Base-by-base conservation (phyloP, 2,329 filamentous ascomycete genomes). In the Chaetomium strumarium region DNA sequence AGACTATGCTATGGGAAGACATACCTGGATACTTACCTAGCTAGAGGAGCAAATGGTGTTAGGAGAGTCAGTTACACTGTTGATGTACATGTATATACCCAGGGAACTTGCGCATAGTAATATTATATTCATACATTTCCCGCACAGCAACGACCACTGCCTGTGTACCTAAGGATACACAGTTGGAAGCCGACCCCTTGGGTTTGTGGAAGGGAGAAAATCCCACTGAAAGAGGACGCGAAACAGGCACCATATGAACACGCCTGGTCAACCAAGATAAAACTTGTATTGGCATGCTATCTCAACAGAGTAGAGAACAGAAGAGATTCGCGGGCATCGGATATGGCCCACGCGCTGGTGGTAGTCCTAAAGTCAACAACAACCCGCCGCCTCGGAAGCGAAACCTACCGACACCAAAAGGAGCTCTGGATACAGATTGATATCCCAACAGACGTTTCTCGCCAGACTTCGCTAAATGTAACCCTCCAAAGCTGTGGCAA, bases 401-500 rank as follows among this genome's bases (percentile, higher is more conserved):
- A 24, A 24, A 24, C 24, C 24, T 4, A 24, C 24, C 24, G 24
- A 24, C 30, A 42, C 20, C 17, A 47, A 55, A 46, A 30, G 17
- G 41, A 33, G 44, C 31, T 13, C 14, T 29, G 34, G 34, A 41
- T 51, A 51, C 39, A 51, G 38, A 39, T 31, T 37, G 31, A 37
- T 49, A 49, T 16, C 37, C 49, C 44, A 55, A 49, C 53, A 55
- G 17, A 31, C 14, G 39, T 46, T 43, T 40, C 5, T 40, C 51
- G 17, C 40, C 48, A 33, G 36, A 29, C 40, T 30, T 1, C 33
- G 4, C n/a, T 19, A 34, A 20, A 51, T 3, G n/a, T n/a, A n/a
- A n/a, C 46, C 30, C 24, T 13, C 46, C n/a, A n/a, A n/a, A 20
- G 19, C 37, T 11, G 29, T 16, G 16, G 20, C 8, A 37, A 24